Evolutionary conservation across 2,329 filamentous ascomycete species (phyloP).

Genomic region (Pleochaeta shiraiana): DNA sequence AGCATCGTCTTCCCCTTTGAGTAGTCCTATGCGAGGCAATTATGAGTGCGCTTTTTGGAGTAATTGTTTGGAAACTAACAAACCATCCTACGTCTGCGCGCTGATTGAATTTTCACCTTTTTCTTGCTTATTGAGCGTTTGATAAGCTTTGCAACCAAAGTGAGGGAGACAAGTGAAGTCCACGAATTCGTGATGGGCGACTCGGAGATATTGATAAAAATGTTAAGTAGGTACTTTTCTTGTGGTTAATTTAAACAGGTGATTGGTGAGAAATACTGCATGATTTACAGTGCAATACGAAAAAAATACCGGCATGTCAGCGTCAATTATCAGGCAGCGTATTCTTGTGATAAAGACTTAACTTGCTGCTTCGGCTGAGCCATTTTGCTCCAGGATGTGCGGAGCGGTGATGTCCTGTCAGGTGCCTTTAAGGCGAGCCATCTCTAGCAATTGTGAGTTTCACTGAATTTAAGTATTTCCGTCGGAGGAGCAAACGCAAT

Average conservation of each 20-base stretch:
- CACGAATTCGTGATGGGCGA: neutral
- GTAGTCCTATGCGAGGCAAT: neutral
- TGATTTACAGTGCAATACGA: neutral
- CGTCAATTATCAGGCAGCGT: too few species aligned
- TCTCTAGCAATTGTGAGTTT: neutral
- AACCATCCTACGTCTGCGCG: neutral
- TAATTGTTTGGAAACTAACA: neutral
- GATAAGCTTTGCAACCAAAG: neutral
- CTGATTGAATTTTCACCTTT: neutral
- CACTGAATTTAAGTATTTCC: neutral
- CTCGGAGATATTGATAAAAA: neutral
- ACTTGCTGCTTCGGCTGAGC: neutral
- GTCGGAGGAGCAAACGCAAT: neutral
- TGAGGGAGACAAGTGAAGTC: neutral
- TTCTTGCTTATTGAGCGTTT: neutral
- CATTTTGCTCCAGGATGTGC: neutral
- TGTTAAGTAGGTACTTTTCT: neutral
- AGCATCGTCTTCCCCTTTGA: neutral
- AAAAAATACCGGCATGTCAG: neutral
- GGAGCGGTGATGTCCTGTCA: neutral
- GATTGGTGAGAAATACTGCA: neutral
- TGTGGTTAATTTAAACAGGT: neutral
- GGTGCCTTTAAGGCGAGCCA: neutral
- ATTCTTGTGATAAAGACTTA: neutral
- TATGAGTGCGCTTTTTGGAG: neutral